phyloP scores from a whole-genome alignment of 345 rosid genomes.

The Arabis alpina region DNA sequence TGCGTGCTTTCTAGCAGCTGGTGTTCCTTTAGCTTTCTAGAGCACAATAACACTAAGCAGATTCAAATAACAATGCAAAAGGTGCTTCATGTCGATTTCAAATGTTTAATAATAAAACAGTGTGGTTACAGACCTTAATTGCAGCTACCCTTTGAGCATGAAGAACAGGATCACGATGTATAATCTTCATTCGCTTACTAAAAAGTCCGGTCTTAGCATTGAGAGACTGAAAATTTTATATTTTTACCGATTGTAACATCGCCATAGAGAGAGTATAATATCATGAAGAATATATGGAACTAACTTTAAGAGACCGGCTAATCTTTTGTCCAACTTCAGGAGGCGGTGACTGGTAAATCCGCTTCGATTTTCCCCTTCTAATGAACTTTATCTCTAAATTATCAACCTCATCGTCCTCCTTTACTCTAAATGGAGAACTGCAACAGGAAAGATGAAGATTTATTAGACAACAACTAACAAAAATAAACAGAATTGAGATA shows the following conservation, averaged over 20 bases:
- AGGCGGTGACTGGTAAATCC: constrained; percentile 66
- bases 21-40: constrained; percentile 88
- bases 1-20: constrained; percentile 79
- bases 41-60: constrained; percentile 26
- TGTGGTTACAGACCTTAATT: constrained; percentile 63
- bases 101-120: no score
- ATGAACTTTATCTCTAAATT: constrained; percentile 68
- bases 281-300: constrained; percentile 43
- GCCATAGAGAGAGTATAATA: constrained; percentile 1
- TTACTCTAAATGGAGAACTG: constrained; percentile 78
- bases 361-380: constrained; percentile 64
- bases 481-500: background rate
- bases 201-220: constrained; percentile 95
- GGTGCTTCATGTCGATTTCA: background rate
- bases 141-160: constrained; percentile 93
- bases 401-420: constrained; percentile 86
- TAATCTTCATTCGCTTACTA: constrained; percentile 88
- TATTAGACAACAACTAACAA: background rate
- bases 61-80: constrained; percentile 1
- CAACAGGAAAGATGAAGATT: background rate
- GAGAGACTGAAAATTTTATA: constrained; percentile 71
- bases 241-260: constrained; percentile 7
- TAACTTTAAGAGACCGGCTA: constrained; percentile 74
- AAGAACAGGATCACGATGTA: constrained; percentile 81
- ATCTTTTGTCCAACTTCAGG: constrained; percentile 90